Conservation (phyloP, 495 filamentous ascomycete genomes). For the Aspergillus nidulans region DNA sequence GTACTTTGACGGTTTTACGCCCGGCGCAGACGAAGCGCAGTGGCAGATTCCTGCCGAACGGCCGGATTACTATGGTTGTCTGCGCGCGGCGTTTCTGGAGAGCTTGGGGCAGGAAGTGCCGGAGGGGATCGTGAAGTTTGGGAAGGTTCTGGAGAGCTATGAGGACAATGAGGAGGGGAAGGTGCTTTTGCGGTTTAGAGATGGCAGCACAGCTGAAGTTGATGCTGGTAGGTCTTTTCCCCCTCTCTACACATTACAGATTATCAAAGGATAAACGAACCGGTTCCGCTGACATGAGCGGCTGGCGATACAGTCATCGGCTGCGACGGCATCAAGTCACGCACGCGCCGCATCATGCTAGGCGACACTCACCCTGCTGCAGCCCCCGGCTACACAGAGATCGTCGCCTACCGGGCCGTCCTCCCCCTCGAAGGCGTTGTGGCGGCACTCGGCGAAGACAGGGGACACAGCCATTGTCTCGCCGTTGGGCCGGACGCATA, state of each 20-base stretch:
- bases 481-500: slow-evolving; percentile 40
- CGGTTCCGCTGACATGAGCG: too few relatives aligned
- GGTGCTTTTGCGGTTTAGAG: background rate
- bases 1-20: slow-evolving; percentile 4
- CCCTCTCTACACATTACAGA: too few relatives aligned
- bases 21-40: background rate
- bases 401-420: slow-evolving; percentile 9
- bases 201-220: background rate
- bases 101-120: background rate
- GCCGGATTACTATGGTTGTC: slow-evolving; percentile 5
- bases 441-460: slow-evolving; percentile 6
- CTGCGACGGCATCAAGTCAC: slow-evolving; percentile 12
- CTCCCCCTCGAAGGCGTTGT: slow-evolving; percentile 7
- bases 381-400: background rate
- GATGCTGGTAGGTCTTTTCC: background rate
- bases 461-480: slow-evolving; percentile 17
- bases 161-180: background rate
- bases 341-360: slow-evolving; percentile 6
- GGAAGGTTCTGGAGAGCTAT: background rate
- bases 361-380: background rate
- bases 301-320: slow-evolving; percentile 8
- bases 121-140: background rate
- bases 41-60: background rate
- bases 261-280: too few relatives aligned
- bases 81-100: slow-evolving; percentile 9